phyloP scores from a whole-genome alignment of 192 early-diverging fungal species.

The Backusella parvicylindrica region DNA sequence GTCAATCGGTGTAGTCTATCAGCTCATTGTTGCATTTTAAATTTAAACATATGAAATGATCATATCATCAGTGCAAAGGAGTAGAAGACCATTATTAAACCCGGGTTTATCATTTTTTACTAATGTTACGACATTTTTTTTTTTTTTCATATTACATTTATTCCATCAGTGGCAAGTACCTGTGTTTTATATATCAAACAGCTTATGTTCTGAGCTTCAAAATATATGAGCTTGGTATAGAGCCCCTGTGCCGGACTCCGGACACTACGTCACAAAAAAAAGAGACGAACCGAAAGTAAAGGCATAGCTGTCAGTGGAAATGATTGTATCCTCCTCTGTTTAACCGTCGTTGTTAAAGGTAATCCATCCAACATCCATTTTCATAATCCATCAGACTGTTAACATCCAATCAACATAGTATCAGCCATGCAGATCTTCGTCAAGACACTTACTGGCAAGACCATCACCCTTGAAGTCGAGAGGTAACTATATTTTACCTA shows the following conservation, averaged over 20 bases:
- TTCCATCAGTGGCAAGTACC: too few species aligned
- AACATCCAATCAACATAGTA: neutral
- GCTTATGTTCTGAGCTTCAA: neutral
- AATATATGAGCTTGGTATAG: too few species aligned
- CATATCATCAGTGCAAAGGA: too few species aligned
- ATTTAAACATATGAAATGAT: too few species aligned
- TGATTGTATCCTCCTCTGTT: constrained; percentile 14
- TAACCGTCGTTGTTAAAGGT: constrained; percentile 15
- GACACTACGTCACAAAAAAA: neutral
- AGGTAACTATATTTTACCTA: constrained; percentile 5
- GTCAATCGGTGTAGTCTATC: too few species aligned
- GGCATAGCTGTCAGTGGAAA: neutral
- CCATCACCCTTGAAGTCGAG: constrained; percentile 66
- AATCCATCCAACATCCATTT: constrained; percentile 27
- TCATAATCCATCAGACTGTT: neutral
- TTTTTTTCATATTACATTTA: too few species aligned
- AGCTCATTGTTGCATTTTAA: too few species aligned
- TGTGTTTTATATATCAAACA: too few species aligned
- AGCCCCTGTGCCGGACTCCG: neutral
- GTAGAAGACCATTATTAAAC: too few species aligned
- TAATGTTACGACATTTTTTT: too few species aligned
- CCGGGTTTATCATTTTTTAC: too few species aligned
- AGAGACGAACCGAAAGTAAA: constrained; percentile 2
- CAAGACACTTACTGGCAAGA: constrained; percentile 65
- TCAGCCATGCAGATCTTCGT: constrained; percentile 63